These are phyloP conservation scores for Dendrobium chrysotoxum DNA, from an alignment of 106 monocot genomes.

Conservation along the genomic window DNA sequence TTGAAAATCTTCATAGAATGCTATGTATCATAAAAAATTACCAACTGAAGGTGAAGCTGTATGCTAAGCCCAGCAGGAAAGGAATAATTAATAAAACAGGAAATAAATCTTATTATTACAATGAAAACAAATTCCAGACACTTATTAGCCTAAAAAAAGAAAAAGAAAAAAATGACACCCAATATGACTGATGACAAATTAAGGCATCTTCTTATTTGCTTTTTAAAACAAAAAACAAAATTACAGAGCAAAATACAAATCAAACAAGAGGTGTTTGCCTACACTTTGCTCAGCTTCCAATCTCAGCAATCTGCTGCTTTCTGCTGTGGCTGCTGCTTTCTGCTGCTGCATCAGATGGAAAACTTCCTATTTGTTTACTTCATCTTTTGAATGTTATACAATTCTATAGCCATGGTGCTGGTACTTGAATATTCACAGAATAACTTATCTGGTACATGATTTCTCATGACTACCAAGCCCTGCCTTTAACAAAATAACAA, in stretches of 20 bases:
- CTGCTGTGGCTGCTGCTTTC: neutral
- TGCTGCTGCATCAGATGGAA: neutral
- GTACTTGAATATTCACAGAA: constrained; percentile 1
- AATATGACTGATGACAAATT: neutral
- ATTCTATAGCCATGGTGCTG: neutral
- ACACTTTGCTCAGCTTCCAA: neutral
- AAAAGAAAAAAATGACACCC: neutral
- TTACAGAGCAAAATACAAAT: neutral
- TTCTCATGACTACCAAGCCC: too few relatives aligned
- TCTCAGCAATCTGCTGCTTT: neutral
- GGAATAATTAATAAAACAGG: neutral
- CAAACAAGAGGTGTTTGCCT: neutral
- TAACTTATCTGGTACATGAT: neutral
- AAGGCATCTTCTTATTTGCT: constrained; percentile 1
- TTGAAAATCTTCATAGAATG: too few relatives aligned
- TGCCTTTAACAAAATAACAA: neutral
- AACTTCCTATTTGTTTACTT: constrained; percentile 1
- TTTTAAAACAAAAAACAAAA: neutral
- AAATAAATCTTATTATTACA: neutral
- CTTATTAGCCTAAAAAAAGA: neutral
- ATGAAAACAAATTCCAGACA: neutral
- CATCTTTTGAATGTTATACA: neutral
- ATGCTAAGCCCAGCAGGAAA: too few relatives aligned
- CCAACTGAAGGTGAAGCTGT: too few relatives aligned
- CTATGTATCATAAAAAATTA: too few relatives aligned